A percentile compares a stretch with the other conserved stretches of the same genome.
Conservation (phyloP, 1,139 yeast genomes). For the Schwanniomyces etchellsii region DNA sequence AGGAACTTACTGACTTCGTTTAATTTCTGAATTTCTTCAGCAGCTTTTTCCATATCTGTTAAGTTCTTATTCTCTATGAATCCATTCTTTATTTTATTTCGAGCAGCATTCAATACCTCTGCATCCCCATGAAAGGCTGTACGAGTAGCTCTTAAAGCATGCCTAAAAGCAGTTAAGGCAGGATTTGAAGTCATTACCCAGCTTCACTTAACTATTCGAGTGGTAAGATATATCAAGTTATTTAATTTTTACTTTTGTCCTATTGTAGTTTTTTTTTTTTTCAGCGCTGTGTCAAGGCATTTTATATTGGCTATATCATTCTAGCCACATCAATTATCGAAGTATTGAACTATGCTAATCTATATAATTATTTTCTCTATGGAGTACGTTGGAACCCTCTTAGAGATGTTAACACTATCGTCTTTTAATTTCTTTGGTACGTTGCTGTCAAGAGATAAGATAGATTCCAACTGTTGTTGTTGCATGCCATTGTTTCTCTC, state of each 20-base stretch:
- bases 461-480: conserved; percentile 30
- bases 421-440: conserved; percentile 23
- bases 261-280: background rate
- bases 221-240: background rate
- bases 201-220: background rate
- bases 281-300: too few relatives aligned
- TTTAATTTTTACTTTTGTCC: background rate
- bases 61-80: conserved; percentile 35
- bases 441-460: conserved; percentile 31
- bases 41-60: conserved; percentile 30
- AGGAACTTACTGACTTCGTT: conserved; percentile 68
- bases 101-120: conserved; percentile 54
- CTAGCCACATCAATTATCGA: too few relatives aligned
- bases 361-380: conserved; percentile 44
- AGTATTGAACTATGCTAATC: conserved; percentile 6
- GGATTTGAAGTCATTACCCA: conserved; percentile 3
- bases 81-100: conserved; percentile 57
- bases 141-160: conserved; percentile 65
- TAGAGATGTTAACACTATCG: conserved; percentile 25
- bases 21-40: conserved; percentile 53
- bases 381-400: conserved; percentile 46
- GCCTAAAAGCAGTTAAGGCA: conserved; percentile 57
- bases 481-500: conserved; percentile 16
- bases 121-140: conserved; percentile 60
- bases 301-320: too few relatives aligned